phyloP scores from a whole-genome alignment of 2,329 filamentous ascomycete species.

The Sporothrix sp. region DNA sequence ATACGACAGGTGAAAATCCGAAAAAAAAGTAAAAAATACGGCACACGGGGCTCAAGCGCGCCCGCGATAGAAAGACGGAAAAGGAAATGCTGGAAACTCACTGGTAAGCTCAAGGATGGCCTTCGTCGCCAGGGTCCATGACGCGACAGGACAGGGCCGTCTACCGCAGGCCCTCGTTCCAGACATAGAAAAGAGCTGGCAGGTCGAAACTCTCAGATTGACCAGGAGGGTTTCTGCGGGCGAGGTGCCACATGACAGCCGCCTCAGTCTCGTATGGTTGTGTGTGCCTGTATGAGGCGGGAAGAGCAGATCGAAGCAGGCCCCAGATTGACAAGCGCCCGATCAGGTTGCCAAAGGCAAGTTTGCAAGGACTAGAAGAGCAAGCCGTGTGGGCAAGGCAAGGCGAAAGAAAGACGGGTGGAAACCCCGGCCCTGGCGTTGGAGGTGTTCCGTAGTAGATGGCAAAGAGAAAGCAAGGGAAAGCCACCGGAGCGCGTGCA shows the following conservation, averaged over 20 bases:
- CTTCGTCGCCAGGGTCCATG: constrained; percentile 6
- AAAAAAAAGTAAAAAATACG: neutral
- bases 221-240: neutral
- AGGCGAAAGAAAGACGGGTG: neutral
- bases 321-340: neutral
- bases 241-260: neutral
- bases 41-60: too few relatives aligned
- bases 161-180: constrained; percentile 10
- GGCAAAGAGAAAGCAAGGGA: neutral
- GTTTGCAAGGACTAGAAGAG: neutral
- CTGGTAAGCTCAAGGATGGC: constrained; percentile 5
- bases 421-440: too few relatives aligned
- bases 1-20: too few relatives aligned
- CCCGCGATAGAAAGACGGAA: neutral
- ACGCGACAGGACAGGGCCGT: constrained; percentile 9
- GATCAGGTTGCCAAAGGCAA: neutral
- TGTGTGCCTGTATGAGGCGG: neutral
- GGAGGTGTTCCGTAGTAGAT: too few relatives aligned
- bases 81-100: constrained; percentile 7
- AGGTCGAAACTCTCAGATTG: constrained; percentile 1
- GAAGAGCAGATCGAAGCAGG: too few relatives aligned
- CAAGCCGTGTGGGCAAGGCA: neutral
- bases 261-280: neutral
- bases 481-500: neutral
- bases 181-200: constrained; percentile 12